phyloP scores from a whole-genome alignment of 306 rosid species.

The Sindora glabra region DNA sequence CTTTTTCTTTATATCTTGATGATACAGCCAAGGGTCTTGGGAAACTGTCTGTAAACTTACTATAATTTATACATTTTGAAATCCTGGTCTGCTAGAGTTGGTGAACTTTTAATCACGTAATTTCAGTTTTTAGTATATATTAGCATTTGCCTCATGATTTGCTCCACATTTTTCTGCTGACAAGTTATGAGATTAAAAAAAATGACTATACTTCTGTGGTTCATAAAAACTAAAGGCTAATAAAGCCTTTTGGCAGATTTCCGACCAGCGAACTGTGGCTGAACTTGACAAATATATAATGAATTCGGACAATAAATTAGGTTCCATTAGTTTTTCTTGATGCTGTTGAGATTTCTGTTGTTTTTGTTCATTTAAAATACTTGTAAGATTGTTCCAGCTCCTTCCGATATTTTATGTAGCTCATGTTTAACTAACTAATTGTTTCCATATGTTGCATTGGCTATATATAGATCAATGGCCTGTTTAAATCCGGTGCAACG shows the following conservation, averaged over 20 bases:
- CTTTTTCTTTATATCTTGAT: not conserved
- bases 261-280: not conserved
- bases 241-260: not conserved
- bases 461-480: too few relatives aligned
- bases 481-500: too few relatives aligned
- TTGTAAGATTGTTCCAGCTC: too few relatives aligned
- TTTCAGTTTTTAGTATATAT: not conserved
- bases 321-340: too few relatives aligned
- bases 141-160: not conserved
- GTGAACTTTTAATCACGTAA: not conserved
- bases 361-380: too few relatives aligned
- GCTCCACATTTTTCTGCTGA: not conserved
- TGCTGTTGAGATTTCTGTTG: too few relatives aligned
- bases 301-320: too few relatives aligned
- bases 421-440: too few relatives aligned
- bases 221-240: not conserved
- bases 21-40: not conserved
- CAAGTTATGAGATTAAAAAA: not conserved
- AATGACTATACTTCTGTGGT: not conserved
- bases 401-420: too few relatives aligned
- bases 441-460: too few relatives aligned
- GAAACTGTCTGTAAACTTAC: not conserved
- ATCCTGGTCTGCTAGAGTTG: not conserved
- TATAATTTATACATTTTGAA: not conserved
- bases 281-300: not conserved